Conservation (phyloP, 2,329 filamentous ascomycete species). For the Triangularia setosa region DNA sequence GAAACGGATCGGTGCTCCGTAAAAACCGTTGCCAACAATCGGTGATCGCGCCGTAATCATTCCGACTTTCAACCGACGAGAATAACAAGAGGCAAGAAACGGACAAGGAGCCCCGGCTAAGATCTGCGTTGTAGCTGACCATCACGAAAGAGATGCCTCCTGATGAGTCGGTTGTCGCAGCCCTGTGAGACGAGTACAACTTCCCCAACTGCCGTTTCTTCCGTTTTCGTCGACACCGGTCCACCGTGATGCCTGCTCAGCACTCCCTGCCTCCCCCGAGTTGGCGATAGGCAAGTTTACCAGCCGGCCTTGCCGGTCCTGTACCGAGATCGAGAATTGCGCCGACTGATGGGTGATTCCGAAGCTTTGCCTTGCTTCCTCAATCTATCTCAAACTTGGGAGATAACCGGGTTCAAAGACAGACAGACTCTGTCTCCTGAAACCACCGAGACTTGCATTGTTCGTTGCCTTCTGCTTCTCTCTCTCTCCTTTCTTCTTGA, state of each 20-base stretch:
- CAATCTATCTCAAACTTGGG: conserved; percentile 7
- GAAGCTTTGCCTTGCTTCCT: neutral
- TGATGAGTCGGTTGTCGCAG: neutral
- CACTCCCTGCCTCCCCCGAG: neutral
- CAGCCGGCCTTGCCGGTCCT: conserved; percentile 15
- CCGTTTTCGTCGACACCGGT: neutral
- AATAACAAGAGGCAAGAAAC: neutral
- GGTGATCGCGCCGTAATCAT: neutral
- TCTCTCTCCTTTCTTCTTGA: too few species aligned
- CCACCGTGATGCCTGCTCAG: neutral
- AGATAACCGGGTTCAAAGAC: neutral
- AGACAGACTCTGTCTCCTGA: neutral
- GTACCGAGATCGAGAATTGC: conserved; percentile 9
- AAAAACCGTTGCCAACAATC: neutral
- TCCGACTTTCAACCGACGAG: neutral
- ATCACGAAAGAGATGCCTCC: neutral
- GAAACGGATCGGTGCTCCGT: too few species aligned
- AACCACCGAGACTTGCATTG: neutral
- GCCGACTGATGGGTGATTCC: too few species aligned
- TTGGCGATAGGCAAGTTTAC: conserved; percentile 10
- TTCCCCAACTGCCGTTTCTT: neutral
- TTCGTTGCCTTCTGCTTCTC: neutral
- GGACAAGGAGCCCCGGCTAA: neutral
- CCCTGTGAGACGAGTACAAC: neutral
- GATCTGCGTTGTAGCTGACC: neutral